Evolutionary conservation across 192 early-diverging fungal species (phyloP).

Genomic region (Backusella tarrabulga): DNA sequence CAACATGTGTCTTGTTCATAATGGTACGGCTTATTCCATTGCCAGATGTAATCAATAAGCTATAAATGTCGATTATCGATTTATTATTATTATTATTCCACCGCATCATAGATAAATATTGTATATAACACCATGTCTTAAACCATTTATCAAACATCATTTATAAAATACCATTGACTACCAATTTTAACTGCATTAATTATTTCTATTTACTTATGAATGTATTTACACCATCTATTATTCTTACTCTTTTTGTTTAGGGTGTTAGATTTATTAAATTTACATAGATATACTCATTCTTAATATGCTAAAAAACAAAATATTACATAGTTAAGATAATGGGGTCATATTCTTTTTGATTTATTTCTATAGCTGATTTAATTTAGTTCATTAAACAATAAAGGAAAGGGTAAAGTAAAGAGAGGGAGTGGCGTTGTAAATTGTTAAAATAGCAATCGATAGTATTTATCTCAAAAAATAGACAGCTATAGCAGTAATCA

Average conservation of each 20-base stretch:
- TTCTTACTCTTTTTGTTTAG: neutral
- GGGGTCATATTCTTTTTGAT: neutral
- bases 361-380: neutral
- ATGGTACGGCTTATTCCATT: neutral
- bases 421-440: neutral
- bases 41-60: neutral
- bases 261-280: neutral
- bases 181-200: neutral
- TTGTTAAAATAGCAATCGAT: neutral
- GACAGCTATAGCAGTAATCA: conserved; percentile 28
- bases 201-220: neutral
- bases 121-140: neutral
- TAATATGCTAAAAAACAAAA: neutral
- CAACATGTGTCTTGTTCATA: neutral
- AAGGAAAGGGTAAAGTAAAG: neutral
- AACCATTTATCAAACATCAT: neutral
- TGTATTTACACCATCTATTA: neutral
- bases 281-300: neutral
- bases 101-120: neutral
- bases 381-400: neutral
- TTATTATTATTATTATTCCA: too few relatives aligned
- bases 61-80: too few relatives aligned
- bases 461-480: conserved; percentile 17
- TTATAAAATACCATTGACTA: neutral
- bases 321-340: neutral